phyloP scores from a whole-genome alignment of 1,284 basidiomycete genomes.

The Xerocomus alliaceus region DNA sequence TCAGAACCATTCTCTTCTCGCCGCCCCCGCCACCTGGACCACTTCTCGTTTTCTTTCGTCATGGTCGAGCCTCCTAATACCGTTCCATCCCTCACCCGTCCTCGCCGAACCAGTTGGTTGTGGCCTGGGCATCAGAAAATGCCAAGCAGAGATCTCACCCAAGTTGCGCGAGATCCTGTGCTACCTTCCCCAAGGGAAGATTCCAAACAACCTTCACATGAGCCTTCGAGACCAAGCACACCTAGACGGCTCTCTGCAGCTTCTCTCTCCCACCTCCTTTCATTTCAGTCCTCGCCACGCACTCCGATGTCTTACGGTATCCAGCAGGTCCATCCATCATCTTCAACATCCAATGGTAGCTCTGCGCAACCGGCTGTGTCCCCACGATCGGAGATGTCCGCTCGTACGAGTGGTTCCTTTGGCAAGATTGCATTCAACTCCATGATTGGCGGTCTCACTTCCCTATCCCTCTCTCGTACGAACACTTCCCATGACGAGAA shows the following conservation, averaged over 20 bases:
- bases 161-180: conserved; percentile 22
- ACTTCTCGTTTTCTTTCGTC: conserved; percentile 15
- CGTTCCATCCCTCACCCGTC: conserved; percentile 7
- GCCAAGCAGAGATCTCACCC: conserved; percentile 25
- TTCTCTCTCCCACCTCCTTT: conserved; percentile 32
- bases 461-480: conserved; percentile 63
- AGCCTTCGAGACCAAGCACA: conserved; percentile 28
- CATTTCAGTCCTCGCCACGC: conserved; percentile 29
- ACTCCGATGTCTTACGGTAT: conserved; percentile 22
- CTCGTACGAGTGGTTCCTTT: conserved; percentile 55
- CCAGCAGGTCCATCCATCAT: conserved; percentile 26
- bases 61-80: conserved; percentile 31
- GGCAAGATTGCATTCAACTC: conserved; percentile 69
- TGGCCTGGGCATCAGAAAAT: conserved; percentile 35
- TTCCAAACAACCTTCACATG: neutral
- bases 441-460: conserved; percentile 72
- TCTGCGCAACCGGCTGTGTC: conserved; percentile 10
- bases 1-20: conserved; percentile 14
- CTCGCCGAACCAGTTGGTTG: conserved; percentile 37
- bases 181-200: conserved; percentile 22
- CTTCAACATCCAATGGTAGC: conserved; percentile 12
- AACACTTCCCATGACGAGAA: conserved; percentile 45
- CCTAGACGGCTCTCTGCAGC: conserved; percentile 31
- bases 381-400: conserved; percentile 39
- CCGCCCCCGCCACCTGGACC: conserved; percentile 3